Evolutionary conservation across 2,329 filamentous ascomycete genomes (phyloP), one percentile per base, ranked within the genome.

Genomic region (Epichloe sibirici): DNA sequence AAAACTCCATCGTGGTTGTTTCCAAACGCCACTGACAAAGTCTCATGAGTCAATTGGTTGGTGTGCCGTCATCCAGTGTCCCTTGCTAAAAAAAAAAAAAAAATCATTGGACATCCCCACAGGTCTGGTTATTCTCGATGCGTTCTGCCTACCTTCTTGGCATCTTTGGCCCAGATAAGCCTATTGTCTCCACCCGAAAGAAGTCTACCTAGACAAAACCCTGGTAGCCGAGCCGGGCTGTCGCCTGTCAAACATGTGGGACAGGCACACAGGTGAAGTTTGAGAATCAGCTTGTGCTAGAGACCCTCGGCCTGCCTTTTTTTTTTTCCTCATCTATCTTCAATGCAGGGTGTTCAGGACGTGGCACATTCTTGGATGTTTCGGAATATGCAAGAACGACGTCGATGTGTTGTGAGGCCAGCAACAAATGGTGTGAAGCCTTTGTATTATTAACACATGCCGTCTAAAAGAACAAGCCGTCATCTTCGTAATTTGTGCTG

Each of bases 141-240:
- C 73, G 83, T 44, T 69, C 75, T 17, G 68, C 73, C 15, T 86
- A 84, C 63, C 67, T 86, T 5, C 52, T 74, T 15, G 83, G 82
- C 1, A 39, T 76, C 2, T 84, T 86, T 66, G 82, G 81, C 3
- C 67, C 71, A 5, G 72, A 75, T 56, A 61, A 55, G 34, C 51
- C 56, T 28, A 45, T 49, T 40, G 51, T 48, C 6, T 34, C 40
- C 13, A 45, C 45, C 23, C 46, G 45, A 17, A 66, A 64, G 55
- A 69, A 68, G 60, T 56, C 45, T 12, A 50, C 49, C 28, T 68
- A 51, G 59, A 46, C 12, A 44, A 31, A 31, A 42, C 8, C 11
- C 31, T 45, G 44, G 44, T 28, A 48, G 52, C 48, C 52, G 48
- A 47, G 42, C 37, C 13, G 15, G 34, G 17, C 28, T 46, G 44